phyloP scores from a whole-genome alignment of 352 stramenopile genomes.

The Phytophthora cactorum region DNA sequence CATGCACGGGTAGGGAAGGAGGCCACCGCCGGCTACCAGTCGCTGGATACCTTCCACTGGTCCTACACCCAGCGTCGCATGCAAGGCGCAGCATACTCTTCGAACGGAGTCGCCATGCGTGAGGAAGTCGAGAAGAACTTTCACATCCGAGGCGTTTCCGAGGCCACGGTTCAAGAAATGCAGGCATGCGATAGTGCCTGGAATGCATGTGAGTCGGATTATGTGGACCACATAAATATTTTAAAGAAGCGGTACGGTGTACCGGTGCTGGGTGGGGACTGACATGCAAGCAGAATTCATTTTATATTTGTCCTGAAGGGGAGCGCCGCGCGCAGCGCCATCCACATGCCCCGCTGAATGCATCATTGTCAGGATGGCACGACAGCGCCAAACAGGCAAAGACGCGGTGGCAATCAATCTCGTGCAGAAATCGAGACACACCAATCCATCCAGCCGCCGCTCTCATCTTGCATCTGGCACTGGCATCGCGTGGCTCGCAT shows the following conservation, averaged over 20 bases:
- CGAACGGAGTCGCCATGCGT: conserved; percentile 31
- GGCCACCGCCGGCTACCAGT: too few species aligned
- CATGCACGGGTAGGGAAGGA: background rate
- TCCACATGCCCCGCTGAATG: too few species aligned
- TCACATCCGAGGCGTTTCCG: conserved; percentile 20
- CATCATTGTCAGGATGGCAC: background rate
- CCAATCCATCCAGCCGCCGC: conserved; percentile 5
- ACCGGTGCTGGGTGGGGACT: too few species aligned
- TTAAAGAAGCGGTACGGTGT: too few species aligned
- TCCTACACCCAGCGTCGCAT: conserved; percentile 23
- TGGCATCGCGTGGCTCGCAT: background rate
- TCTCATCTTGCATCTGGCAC: conserved; percentile 4
- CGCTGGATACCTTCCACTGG: conserved; percentile 14
- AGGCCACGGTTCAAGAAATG: conserved; percentile 21
- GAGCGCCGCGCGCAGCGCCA: too few species aligned
- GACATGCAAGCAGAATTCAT: background rate
- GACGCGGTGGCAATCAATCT: conserved; percentile 8
- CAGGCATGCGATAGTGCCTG: conserved; percentile 20
- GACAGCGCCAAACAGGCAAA: conserved; percentile 7
- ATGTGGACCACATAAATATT: conserved; percentile 9
- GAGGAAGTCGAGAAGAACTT: conserved; percentile 32
- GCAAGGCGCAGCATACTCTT: conserved; percentile 18
- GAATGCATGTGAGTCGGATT: background rate
- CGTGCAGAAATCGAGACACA: background rate
- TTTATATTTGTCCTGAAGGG: too few species aligned